Evolutionary conservation across 108 stramenopile genomes (phyloP).

Genomic region (Skeletonema potamos): DNA sequence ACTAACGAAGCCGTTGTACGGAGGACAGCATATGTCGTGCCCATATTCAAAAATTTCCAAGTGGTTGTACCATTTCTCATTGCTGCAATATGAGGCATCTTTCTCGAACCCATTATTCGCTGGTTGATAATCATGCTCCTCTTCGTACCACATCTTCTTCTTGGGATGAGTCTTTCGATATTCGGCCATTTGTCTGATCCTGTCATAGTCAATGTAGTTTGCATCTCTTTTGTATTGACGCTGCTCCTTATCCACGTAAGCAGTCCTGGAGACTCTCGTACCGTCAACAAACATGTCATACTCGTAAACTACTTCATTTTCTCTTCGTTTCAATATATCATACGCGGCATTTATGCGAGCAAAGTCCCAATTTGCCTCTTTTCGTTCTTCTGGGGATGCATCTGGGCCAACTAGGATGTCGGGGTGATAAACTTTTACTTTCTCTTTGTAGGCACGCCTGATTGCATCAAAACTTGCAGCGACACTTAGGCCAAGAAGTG

Average conservation of each 20-base stretch:
- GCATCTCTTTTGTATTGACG: conserved; percentile 4
- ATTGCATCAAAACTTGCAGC: conserved; percentile 9
- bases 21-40: background rate
- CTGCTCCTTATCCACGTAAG: background rate
- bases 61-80: conserved; percentile 11
- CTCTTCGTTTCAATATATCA: conserved; percentile 19
- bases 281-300: conserved; percentile 18
- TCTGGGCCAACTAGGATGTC: conserved; percentile 18
- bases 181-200: conserved; percentile 12
- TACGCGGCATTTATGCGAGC: conserved; percentile 33
- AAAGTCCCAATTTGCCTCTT: conserved; percentile 29
- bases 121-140: conserved; percentile 8
- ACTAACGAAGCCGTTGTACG: background rate
- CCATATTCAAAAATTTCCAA: background rate
- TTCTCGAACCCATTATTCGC: conserved; percentile 5
- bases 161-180: conserved; percentile 16
- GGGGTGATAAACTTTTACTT: conserved; percentile 28
- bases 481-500: conserved; percentile 9
- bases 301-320: conserved; percentile 14
- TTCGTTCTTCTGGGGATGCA: conserved; percentile 17
- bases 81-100: conserved; percentile 5
- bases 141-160: conserved; percentile 26
- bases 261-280: background rate
- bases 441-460: conserved; percentile 15
- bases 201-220: conserved; percentile 14